Conservation (phyloP, 73 alveolate species). For the Effrenium voratum region DNA sequence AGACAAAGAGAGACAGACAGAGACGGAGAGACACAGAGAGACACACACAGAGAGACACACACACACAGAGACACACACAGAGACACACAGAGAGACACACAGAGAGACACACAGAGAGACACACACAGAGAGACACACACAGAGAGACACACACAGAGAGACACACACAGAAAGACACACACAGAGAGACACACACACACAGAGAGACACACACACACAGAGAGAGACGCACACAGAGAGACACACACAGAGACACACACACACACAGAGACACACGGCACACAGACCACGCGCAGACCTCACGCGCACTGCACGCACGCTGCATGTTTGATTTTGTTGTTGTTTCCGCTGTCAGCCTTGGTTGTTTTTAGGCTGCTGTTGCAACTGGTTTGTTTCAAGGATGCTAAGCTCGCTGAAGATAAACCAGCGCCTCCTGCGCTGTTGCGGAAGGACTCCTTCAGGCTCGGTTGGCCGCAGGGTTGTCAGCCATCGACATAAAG, state of each 20-base stretch:
- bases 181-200: slow-evolving; percentile 23
- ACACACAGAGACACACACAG: slow-evolving; percentile 3
- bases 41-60: slow-evolving; percentile 16
- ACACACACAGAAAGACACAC: background rate
- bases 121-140: background rate
- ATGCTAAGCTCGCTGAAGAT: no score
- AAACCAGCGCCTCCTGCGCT: no score
- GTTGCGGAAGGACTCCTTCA: no score
- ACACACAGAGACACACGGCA: slow-evolving; percentile 11
- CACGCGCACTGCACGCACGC: no score
- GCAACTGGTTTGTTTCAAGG: no score
- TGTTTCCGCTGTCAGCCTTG: no score
- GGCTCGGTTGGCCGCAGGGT: background rate
- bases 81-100: background rate
- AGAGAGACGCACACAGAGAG: background rate
- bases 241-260: slow-evolving; percentile 29
- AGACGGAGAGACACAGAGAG: background rate
- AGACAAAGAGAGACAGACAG: no score
- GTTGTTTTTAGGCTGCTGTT: no score
- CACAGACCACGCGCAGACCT: background rate
- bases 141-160: background rate
- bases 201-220: slow-evolving; percentile 17
- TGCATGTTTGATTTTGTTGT: no score
- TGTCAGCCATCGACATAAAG: background rate
- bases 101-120: background rate